Percentiles rank a stretch among this genome's conserved stretches.
Conservation (phyloP, 495 filamentous ascomycete genomes). For the Alectoria sarmentosa region DNA sequence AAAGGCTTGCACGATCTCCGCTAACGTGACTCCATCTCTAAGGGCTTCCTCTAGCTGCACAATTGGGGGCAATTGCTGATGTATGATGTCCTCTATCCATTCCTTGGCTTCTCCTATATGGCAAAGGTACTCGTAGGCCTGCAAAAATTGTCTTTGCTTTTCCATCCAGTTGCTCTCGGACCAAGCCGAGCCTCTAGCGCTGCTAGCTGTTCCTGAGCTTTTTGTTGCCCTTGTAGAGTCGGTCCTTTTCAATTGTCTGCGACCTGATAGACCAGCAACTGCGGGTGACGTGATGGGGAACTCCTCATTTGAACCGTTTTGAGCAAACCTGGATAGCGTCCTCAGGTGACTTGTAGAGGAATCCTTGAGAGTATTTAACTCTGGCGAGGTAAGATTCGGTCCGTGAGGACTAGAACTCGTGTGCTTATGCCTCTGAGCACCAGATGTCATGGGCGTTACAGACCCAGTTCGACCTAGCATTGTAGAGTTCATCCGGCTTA, state of each 20-base stretch:
- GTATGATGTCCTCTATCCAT: slow-evolving; percentile 95
- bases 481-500: slow-evolving; percentile 26
- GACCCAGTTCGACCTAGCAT: slow-evolving; percentile 33
- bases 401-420: slow-evolving; percentile 36
- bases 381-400: slow-evolving; percentile 46
- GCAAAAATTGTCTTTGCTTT: slow-evolving; percentile 89
- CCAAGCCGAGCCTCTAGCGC: slow-evolving; percentile 57
- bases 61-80: slow-evolving; percentile 84
- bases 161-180: slow-evolving; percentile 97
- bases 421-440: slow-evolving; percentile 37
- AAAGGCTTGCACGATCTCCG: slow-evolving; percentile 91
- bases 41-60: slow-evolving; percentile 94
- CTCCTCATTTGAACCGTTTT: slow-evolving; percentile 65
- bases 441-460: slow-evolving; percentile 29
- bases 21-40: slow-evolving; percentile 87
- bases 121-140: slow-evolving; percentile 98
- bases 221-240: slow-evolving; percentile 47
- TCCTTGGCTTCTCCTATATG: slow-evolving; percentile 99
- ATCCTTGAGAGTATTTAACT: slow-evolving; percentile 69
- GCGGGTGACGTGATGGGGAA: slow-evolving; percentile 74
- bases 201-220: slow-evolving; percentile 40
- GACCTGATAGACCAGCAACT: slow-evolving; percentile 79
- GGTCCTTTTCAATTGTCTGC: slow-evolving; percentile 71
- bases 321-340: slow-evolving; percentile 78
- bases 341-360: slow-evolving; percentile 85